Evolutionary conservation across 2,329 filamentous ascomycete species (phyloP).

Genomic region (Scedosporium boydii): DNA sequence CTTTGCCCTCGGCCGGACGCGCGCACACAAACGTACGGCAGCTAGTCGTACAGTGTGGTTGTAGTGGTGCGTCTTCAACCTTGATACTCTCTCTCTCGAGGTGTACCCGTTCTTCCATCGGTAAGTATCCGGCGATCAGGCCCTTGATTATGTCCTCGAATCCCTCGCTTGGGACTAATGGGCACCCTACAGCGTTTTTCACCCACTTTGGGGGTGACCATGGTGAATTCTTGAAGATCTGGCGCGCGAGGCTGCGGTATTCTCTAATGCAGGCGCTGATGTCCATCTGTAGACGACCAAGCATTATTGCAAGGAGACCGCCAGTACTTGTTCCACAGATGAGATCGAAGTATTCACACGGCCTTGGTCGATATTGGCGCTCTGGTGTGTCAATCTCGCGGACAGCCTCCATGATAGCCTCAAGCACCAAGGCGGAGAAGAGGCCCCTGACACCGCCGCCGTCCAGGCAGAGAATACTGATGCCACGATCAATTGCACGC

Average conservation of each 20-base stretch:
- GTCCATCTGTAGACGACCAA: not conserved
- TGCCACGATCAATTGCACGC: no score
- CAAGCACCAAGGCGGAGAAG: not conserved
- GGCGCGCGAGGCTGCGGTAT: not conserved
- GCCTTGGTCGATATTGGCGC: not conserved
- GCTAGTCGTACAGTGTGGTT: no score
- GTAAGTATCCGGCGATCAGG: no score
- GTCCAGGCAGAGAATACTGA: conserved; percentile 6
- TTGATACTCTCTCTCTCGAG: no score
- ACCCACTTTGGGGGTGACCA: no score
- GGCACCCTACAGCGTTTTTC: no score
- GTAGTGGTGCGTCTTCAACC: no score
- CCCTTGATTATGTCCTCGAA: no score
- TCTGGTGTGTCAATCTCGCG: not conserved
- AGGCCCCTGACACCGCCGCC: conserved; percentile 16
- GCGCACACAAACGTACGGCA: no score
- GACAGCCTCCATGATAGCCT: not conserved
- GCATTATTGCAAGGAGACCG: not conserved
- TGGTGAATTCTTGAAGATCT: not conserved
- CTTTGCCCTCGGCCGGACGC: not conserved
- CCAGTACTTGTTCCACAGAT: not conserved
- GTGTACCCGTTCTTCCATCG: no score
- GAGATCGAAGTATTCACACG: not conserved
- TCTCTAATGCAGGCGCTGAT: not conserved
- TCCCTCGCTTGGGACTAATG: no score